Evolutionary conservation across 495 filamentous ascomycete genomes (phyloP).

Genomic region (Xylaria cubensis): DNA sequence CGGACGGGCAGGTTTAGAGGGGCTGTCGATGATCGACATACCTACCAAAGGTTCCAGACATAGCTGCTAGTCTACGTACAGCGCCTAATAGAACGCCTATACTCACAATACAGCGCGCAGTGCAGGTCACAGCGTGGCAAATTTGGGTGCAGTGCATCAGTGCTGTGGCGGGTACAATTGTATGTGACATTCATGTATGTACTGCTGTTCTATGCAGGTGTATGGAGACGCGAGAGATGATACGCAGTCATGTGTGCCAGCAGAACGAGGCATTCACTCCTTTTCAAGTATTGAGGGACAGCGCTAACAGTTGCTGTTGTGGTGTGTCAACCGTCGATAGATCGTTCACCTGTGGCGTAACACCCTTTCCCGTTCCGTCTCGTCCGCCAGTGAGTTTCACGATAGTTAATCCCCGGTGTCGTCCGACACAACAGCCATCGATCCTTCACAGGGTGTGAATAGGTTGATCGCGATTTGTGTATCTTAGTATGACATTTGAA

Average conservation of each 20-base stretch:
- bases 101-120: slow-evolving; percentile 1
- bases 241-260: slow-evolving; percentile 28
- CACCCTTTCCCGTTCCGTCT: slow-evolving; percentile 14
- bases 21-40: slow-evolving; percentile 9
- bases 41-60: not conserved
- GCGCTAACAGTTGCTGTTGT: slow-evolving; percentile 13
- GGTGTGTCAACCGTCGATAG: slow-evolving; percentile 5
- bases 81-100: slow-evolving; percentile 1
- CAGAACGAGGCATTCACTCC: slow-evolving; percentile 26
- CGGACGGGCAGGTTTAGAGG: slow-evolving; percentile 18
- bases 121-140: slow-evolving; percentile 30
- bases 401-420: slow-evolving; percentile 3
- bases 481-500: not conserved
- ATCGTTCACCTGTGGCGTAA: slow-evolving; percentile 28
- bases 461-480: not conserved
- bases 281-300: slow-evolving; percentile 7
- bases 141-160: slow-evolving; percentile 15
- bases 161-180: slow-evolving; percentile 18
- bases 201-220: slow-evolving; percentile 23
- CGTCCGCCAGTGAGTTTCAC: slow-evolving; percentile 24
- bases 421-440: slow-evolving; percentile 4
- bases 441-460: not conserved
- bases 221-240: slow-evolving; percentile 21
- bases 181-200: not conserved
- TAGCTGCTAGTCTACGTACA: not conserved